Base-by-base conservation (phyloP, 2,329 filamentous ascomycete species). In the Lachnellula hyalina region DNA sequence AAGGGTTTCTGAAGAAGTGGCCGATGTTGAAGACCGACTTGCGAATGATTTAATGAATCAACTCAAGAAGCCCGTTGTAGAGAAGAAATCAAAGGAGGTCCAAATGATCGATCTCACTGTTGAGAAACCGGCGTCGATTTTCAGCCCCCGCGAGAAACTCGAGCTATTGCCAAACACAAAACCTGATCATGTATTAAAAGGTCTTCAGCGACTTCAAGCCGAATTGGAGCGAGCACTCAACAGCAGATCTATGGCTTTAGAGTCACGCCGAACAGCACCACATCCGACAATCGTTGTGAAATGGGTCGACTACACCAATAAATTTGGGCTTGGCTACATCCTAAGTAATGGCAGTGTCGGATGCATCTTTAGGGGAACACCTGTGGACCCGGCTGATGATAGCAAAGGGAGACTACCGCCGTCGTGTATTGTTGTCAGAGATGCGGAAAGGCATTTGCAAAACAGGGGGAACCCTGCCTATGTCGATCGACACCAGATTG, bases 221-320 rank as follows among this genome's bases (percentile, higher is more conserved):
- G 83, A 86, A 66, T 70, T 86, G 23, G 82, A 86, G 61, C 74
- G 83, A 47, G 82, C 83, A 3, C 71, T 86, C 7, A 86, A 86
- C 62, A 76, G 83, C 40, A 77, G 84, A 65, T 77, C 82, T 0
- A 84, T 83, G 77, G 83, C 83, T 19, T 75, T 84, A 52, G 73
- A 84, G 48, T 78, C 77, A 0, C 74, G 79, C 9, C 79, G 82
- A 71, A 74, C 78, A 55, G 71, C 77, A 58, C 70, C 78, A 53
- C 70, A 86, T 67, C 79, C 86, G 67, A 73, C 84, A 67, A 81
- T 86, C 45, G 83, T 86, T 12, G 81, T 86, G 11, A 90, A 92
- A 67, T 94, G 89, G 89, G 89, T 94, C 6, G 89, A 94, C 68
- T 94, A 94, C 70, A 90, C 88, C 56, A 90, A 91, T 71, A 91